A percentile compares a stretch with the other conserved stretches of the same genome.
These are phyloP conservation scores for Picocystis salinarum DNA, from an alignment of 139 green algal species.

Conservation along the genomic window DNA sequence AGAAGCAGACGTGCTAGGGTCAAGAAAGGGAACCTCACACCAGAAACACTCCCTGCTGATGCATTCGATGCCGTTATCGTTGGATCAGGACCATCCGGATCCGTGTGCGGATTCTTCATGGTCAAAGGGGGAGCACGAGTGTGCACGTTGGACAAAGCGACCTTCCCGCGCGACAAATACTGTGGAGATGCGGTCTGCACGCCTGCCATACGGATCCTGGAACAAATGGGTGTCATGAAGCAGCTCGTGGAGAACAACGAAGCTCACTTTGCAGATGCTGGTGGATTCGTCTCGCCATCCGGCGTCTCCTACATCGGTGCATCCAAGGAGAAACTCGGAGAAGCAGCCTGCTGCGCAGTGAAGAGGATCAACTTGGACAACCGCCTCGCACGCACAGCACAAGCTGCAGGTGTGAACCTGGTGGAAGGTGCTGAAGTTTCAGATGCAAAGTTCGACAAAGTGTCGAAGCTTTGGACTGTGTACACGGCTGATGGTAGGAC, in stretches of 20 bases:
- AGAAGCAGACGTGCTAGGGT: no score
- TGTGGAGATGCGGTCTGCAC: constrained; percentile 71
- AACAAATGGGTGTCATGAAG: constrained; percentile 55
- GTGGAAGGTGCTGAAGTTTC: constrained; percentile 64
- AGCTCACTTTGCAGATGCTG: constrained; percentile 64
- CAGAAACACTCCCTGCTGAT: constrained; percentile 36
- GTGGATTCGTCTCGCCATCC: constrained; percentile 43
- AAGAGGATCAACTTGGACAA: constrained; percentile 69
- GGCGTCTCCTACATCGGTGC: constrained; percentile 66
- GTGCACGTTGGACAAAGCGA: constrained; percentile 67
- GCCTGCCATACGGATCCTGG: constrained; percentile 45
- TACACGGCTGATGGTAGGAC: constrained; percentile 21
- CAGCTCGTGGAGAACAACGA: constrained; percentile 63
- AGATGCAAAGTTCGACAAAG: constrained; percentile 43
- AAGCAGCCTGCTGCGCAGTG: constrained; percentile 53
- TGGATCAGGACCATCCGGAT: constrained; percentile 57
- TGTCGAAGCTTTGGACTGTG: constrained; percentile 61
- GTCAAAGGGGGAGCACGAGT: constrained; percentile 51
- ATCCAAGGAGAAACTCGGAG: constrained; percentile 41
- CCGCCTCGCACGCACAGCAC: constrained; percentile 25
- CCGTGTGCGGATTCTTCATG: constrained; percentile 46
- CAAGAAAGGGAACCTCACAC: no score
- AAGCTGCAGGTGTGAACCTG: constrained; percentile 41
- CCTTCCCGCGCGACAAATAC: constrained; percentile 61
- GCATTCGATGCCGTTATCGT: constrained; percentile 69